Evolutionary conservation across 1,139 yeast species (phyloP), one percentile per base, ranked within the genome.

Genomic region (Starmera stellimalicola): DNA sequence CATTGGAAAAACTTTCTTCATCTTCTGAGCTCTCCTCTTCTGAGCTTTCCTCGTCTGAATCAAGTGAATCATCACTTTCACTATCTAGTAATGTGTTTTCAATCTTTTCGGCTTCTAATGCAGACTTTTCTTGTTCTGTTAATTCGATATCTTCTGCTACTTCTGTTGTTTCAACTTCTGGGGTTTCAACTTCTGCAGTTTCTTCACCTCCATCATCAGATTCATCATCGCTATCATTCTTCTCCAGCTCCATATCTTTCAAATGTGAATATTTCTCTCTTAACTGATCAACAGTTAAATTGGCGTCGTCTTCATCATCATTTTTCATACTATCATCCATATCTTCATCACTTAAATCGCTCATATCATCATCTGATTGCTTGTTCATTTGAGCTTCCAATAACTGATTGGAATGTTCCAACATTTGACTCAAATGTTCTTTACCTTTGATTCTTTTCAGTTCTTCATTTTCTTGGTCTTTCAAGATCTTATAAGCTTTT

Each of bases 381-480:
- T 61, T 57, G 28, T 71, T 69, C 34, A 82, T 59, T 43, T 91
- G 94, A 0, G 95, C 94, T 43, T 87, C 96, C 26, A 91, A 64
- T 31, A 91, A 68, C 51, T 83, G 91, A 0, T 95, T 85, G 19
- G 95, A 85, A 48, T 88, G 94, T 47, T 88, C 94, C 41, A 91
- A 62, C 70, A 91, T 88, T 52, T 84, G 81, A 41, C 87, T 78
- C 41, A 91, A 66, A 52, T 88, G 95, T 44, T 83, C 82, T 52
- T 91, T 82, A 25, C 96, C 96, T 52, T 79, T 78, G 9, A 71
- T 67, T 52, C 75, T 64, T 64, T 83, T 73, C 57, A 83, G 62
- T 56, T 75, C 80, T 42, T 80, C 91, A 39, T 68, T 76, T 43
- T 78, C 80, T 37, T 65, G 63, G 40, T 62, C 68, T 38, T 61